Evolutionary conservation across 768 basidiomycete genomes (phyloP), one percentile per base, ranked within the genome.

Genomic region (Serendipita vermifera): DNA sequence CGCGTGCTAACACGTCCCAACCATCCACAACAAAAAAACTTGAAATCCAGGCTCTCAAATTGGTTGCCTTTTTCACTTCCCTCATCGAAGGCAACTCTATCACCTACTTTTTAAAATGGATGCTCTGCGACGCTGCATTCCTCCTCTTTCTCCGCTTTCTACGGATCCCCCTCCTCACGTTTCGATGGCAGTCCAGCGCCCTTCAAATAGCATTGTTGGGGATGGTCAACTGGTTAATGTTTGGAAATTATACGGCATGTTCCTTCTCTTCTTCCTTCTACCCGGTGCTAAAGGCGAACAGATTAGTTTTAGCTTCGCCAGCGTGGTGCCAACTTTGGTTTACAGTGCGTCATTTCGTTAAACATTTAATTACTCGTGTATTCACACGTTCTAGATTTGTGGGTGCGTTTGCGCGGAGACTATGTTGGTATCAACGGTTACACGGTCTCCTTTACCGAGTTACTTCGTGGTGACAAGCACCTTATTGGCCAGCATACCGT

Each of bases 401-500:
- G 14, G 55, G 48, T 13, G 54, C 55, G 41, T 7, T 29, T 51
- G 9, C 46, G 46, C 15, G 46, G 46, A 29, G 46, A 51, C 46
- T 51, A 51, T 51, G 46, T 51, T 7, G 46, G 46, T 9, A 51
- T 51, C 15, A 29, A 51, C 31, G 55, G 40, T 31, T 61, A 55
- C 51, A 58, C 36, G 38, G 64, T 22, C 64, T 70, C 31, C 14
- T 55, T 65, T 1, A 62, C 69, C 9, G 66, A 64, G 32, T 58
- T 69, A n/a, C 55, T 69, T 33, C 59, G 63, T 20, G 61, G 62
- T 22, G 58, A 61, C 46, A 38, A 57, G 13, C 69, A 71, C 62
- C 62, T 75, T 9, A 63, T 66, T 3, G 93, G 93, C 32, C 84
- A 91, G 67, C 89, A 93, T 64, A 92, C 89, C 0, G 85, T 98